Conservation (phyloP, 2,329 filamentous ascomycete species). For the Curvularia spicifera region DNA sequence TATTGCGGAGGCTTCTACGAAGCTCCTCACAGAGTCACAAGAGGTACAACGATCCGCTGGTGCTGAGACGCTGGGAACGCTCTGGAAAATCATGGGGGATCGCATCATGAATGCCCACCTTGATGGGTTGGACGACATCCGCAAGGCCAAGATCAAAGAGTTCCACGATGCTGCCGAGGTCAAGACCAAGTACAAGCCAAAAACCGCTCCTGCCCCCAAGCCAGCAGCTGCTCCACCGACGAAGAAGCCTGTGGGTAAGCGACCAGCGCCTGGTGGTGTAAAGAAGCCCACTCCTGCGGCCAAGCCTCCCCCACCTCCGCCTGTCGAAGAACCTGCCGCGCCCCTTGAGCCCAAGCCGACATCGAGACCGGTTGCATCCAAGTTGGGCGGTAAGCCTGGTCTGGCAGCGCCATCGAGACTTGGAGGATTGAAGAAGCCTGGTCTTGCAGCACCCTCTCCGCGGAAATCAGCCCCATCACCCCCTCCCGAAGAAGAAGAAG, state of each 20-base stretch:
- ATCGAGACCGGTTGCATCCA: slow-evolving; percentile 56
- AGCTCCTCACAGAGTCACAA: slow-evolving; percentile 86
- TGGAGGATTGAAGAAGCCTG: slow-evolving; percentile 53
- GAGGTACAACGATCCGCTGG: slow-evolving; percentile 86
- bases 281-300: slow-evolving; percentile 59
- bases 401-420: slow-evolving; percentile 45
- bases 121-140: slow-evolving; percentile 91
- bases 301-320: slow-evolving; percentile 47
- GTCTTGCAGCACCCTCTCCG: slow-evolving; percentile 49
- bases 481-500: slow-evolving; percentile 52
- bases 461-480: slow-evolving; percentile 54
- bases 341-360: slow-evolving; percentile 66
- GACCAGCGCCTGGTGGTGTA: slow-evolving; percentile 55
- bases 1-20: slow-evolving; percentile 88
- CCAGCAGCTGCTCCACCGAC: slow-evolving; percentile 59
- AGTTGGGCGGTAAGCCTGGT: slow-evolving; percentile 51
- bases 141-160: slow-evolving; percentile 95
- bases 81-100: slow-evolving; percentile 99
- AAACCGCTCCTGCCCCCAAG: slow-evolving; percentile 68
- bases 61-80: slow-evolving; percentile 87
- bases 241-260: slow-evolving; percentile 56
- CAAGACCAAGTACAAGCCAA: slow-evolving; percentile 90
- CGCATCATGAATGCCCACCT: slow-evolving; percentile 92
- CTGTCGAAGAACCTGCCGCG: slow-evolving; percentile 57
- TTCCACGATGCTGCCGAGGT: slow-evolving; percentile 83